A percentile compares a stretch with the other conserved stretches of the same genome.
These are phyloP conservation scores for Tricholoma bakamatsutake DNA, from an alignment of 768 basidiomycete species.

Conservation along the genomic window DNA sequence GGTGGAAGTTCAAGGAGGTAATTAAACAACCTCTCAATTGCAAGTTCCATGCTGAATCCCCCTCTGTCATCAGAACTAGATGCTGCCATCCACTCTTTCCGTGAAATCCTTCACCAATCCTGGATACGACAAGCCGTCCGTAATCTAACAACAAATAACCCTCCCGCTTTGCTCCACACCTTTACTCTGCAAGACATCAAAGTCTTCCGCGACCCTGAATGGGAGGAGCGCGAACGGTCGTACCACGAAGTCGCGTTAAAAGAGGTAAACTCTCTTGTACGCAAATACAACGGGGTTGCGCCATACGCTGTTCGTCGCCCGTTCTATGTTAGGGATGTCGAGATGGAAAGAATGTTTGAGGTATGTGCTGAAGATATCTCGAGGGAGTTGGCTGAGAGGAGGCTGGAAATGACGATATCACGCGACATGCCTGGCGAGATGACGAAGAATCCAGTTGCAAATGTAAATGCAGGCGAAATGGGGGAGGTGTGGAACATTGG, in stretches of 20 bases:
- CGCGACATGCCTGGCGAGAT: not conserved
- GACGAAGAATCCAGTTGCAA: not conserved
- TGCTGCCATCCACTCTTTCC: constrained; percentile 51
- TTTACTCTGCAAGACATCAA: constrained; percentile 31
- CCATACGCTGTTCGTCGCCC: constrained; percentile 71
- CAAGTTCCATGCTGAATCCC: not conserved
- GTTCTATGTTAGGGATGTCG: constrained; percentile 48
- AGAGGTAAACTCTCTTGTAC: constrained; percentile 69
- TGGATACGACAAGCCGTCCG: constrained; percentile 77
- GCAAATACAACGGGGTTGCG: constrained; percentile 76
- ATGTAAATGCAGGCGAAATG: not conserved
- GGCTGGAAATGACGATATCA: constrained; percentile 6
- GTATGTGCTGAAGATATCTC: constrained; percentile 50
- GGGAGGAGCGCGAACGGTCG: constrained; percentile 60
- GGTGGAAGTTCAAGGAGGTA: constrained; percentile 76
- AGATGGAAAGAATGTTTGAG: constrained; percentile 51
- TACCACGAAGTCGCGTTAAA: constrained; percentile 67
- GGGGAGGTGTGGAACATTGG: not conserved
- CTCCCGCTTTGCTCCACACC: constrained; percentile 31
- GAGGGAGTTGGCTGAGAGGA: constrained; percentile 28
- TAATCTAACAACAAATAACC: constrained; percentile 42
- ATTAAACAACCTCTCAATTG: constrained; percentile 11
- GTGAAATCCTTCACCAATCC: constrained; percentile 54
- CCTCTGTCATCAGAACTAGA: constrained; percentile 52
- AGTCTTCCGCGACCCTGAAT: constrained; percentile 54